phyloP scores from a whole-genome alignment of 306 rosid species.

The Pyrus pyrifolia region DNA sequence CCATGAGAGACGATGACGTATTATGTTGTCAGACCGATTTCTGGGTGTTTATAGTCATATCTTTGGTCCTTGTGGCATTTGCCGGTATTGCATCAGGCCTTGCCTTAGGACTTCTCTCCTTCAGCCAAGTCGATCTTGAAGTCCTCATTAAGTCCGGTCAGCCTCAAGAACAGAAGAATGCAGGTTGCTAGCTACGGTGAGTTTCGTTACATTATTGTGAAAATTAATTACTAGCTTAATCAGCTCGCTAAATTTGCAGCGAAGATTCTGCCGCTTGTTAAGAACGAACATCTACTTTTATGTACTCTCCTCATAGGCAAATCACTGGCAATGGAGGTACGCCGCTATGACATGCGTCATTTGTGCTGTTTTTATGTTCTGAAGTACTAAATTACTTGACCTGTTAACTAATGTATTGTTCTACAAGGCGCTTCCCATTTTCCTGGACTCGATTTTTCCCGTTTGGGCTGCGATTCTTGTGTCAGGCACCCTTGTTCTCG shows the following conservation, averaged over 20 bases:
- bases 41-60: conserved; percentile 40
- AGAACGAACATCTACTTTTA: conserved; percentile 68
- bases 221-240: neutral
- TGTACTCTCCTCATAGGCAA: conserved; percentile 79
- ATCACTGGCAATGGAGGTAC: conserved; percentile 76
- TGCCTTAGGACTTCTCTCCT: conserved; percentile 67
- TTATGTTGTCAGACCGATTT: conserved; percentile 42
- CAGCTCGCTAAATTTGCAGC: conserved; percentile 32
- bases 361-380: neutral
- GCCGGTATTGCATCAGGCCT: conserved; percentile 71
- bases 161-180: conserved; percentile 50
- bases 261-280: conserved; percentile 66
- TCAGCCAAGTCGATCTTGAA: conserved; percentile 70
- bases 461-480: conserved; percentile 45
- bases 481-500: conserved; percentile 41
- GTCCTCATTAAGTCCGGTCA: conserved; percentile 54
- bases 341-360: neutral
- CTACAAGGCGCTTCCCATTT: conserved; percentile 58
- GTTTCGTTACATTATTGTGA: neutral
- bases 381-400: neutral
- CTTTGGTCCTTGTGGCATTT: conserved; percentile 38
- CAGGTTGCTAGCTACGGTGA: conserved; percentile 34
- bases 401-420: neutral
- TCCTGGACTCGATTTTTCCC: conserved; percentile 44
- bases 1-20: conserved; percentile 12